Base-by-base conservation (phyloP, 768 basidiomycete genomes). In the Auricularia sp. region DNA sequence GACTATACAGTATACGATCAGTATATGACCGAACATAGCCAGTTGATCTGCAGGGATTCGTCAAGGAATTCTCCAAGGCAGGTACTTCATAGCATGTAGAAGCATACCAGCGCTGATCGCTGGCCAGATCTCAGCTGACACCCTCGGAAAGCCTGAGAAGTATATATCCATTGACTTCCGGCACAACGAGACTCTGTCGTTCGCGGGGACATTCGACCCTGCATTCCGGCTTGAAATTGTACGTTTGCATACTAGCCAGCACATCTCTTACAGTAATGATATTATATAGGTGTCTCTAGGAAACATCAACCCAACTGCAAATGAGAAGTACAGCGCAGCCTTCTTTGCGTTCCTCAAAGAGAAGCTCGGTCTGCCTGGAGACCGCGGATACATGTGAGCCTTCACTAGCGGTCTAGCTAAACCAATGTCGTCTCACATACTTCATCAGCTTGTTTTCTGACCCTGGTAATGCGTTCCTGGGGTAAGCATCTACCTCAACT, bases 201-300 rank as follows among this genome's bases (percentile, higher is more conserved):
- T 84, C 70, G 77, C 68, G n/a, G 88, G 87, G 14, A 82, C 82
- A 3, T 82, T 87, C 63, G 87, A 89, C 16, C 88, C 88, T 24
- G 84, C 87, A 3, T 82, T 87, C 73, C 75, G 81, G 62, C 75
- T 90, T 63, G 74, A 72, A 58, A 75, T 87, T 65, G 89, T 90
- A 65, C 63, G 87, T 78, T 42, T 63, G 54, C 6, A 8, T 21
- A 5, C 21, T 6, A 14, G 10, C 47, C 47, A 51, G 44, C 34
- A 54, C 29, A 14, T n/a, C 21, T 3, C 36, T 29, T 61, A 54
- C 45, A 16, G 29, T 29, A 29, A 29, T 29, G 29, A 29, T 29
- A 29, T 42, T 45, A 24, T 59, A 33, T 65, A 89, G 88, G 76
- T 73, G 54, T 84, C 82, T 70, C 73, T 90, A 71, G 83, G 79